Evolutionary conservation across 495 filamentous ascomycete species (phyloP).

Genomic region (Talaromyces stipitatus): DNA sequence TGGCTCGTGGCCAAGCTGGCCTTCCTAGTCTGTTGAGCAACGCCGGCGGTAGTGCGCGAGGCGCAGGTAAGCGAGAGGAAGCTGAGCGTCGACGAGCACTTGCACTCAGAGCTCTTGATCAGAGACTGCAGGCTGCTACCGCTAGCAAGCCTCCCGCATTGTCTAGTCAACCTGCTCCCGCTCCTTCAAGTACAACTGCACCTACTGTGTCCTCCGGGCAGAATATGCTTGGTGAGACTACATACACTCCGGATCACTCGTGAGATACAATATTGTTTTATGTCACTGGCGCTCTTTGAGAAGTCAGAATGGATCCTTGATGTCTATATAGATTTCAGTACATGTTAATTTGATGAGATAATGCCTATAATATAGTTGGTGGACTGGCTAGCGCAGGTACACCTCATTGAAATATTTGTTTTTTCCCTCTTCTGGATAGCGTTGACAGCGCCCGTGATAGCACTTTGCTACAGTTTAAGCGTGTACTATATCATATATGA

Average conservation of each 20-base stretch:
- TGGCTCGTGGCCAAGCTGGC: conserved; percentile 58
- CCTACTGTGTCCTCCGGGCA: conserved; percentile 26
- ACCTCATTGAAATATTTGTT: background rate
- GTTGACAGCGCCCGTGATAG: too few relatives aligned
- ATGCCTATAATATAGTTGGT: background rate
- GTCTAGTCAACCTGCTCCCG: conserved; percentile 37
- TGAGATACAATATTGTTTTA: conserved; percentile 15
- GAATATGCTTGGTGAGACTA: conserved; percentile 59
- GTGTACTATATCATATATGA: background rate
- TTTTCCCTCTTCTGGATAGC: too few relatives aligned
- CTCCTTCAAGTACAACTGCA: conserved; percentile 24
- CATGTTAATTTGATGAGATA: conserved; percentile 3
- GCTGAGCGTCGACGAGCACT: conserved; percentile 84
- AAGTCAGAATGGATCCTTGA: background rate
- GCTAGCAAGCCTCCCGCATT: conserved; percentile 29
- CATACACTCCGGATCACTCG: conserved; percentile 57
- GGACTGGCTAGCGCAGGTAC: background rate
- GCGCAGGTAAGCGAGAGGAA: conserved; percentile 66
- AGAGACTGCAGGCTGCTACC: conserved; percentile 78
- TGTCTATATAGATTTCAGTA: background rate
- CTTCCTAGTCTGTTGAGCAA: conserved; percentile 53
- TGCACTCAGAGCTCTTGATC: conserved; percentile 85
- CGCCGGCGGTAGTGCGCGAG: conserved; percentile 28
- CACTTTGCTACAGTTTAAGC: too few relatives aligned
- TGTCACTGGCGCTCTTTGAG: background rate